Base-by-base conservation (phyloP, 2,329 filamentous ascomycete genomes). In the Mollisia scopiformis region DNA sequence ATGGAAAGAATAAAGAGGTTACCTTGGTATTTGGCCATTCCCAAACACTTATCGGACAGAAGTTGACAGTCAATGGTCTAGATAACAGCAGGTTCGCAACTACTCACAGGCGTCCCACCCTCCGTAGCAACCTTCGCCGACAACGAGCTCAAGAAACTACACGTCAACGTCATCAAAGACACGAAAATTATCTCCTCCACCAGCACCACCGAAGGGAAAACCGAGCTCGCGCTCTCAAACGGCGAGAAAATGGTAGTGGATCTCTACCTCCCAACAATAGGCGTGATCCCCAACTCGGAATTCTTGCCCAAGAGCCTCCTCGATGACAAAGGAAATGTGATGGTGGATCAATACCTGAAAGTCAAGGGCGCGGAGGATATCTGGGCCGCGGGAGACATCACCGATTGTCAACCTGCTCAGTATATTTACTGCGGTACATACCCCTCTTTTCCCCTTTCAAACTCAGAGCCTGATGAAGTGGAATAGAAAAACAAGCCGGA, bases 231-330 rank as follows among this genome's bases (percentile, higher is more conserved):
- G 37, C 76, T 87, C 7, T 73, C 74, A 33, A 74, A 73, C 60
- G 81, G 81, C 63, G 77, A 80, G 63, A 80, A 72, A 53, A 67
- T 86, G 61, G 65, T 74, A 7, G 84, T 83, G 1, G 84, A 88
- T 67, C 62, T 84, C n/a, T 85, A 84, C 71, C 74, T 88, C 25
- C 79, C 84, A 6, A 84, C 84, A 3, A 79, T 81, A 67, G 85
- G 85, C 31, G 72, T 85, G 41, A 69, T 75, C 21, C 81, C 84
- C 47, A 88, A 87, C 72, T 80, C 82, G 5, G 79, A 80, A 41
- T 87, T 79, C 71, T 66, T 88, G 4, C 79, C 81, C 1, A 70
- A 67, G 4, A 68, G 71, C 43, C 73, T 81, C 61, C 75, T 85
- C 6, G 78, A 76, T 21, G 75, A 78, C 21, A 73, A 71, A 52